These are phyloP conservation scores for Coniosporium tulheliwenetii DNA, from an alignment of 2,329 filamentous ascomycete species.

Conservation along the genomic window DNA sequence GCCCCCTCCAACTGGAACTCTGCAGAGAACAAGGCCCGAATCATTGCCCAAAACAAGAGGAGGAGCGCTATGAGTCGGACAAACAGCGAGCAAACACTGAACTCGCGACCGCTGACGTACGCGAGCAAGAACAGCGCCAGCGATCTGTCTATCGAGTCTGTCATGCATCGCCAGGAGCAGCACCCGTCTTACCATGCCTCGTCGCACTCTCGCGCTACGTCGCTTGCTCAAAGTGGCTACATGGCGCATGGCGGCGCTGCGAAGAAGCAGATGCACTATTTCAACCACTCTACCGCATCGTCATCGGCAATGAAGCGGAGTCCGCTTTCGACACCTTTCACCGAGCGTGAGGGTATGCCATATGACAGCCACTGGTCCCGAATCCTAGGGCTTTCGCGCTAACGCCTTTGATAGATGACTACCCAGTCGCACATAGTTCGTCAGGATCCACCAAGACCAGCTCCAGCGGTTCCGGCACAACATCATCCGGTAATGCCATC, in stretches of 20 bases:
- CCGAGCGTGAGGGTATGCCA: too few relatives aligned
- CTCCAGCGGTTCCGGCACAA: conserved; percentile 1
- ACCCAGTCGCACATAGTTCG: too few relatives aligned
- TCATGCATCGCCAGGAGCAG: not conserved
- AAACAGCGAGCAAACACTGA: not conserved
- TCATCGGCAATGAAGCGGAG: too few relatives aligned
- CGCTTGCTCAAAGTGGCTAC: too few relatives aligned
- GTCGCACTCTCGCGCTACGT: not conserved
- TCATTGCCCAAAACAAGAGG: conserved; percentile 3
- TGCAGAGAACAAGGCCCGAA: conserved; percentile 7
- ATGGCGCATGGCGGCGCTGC: too few relatives aligned
- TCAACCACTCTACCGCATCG: too few relatives aligned
- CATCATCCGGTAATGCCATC: not conserved
- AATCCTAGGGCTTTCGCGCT: too few relatives aligned
- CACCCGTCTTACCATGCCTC: not conserved
- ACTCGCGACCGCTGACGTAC: not conserved
- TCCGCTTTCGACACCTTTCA: too few relatives aligned
- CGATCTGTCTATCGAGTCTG: not conserved
- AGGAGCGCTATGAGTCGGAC: conserved; percentile 1
- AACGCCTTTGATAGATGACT: too few relatives aligned
- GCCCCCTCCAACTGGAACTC: conserved; percentile 36
- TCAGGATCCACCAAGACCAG: not conserved
- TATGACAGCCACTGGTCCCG: too few relatives aligned
- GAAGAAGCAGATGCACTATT: too few relatives aligned
- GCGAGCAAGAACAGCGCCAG: not conserved